Evolutionary conservation across 352 stramenopile species (phyloP).

Genomic region (Phytophthora multivora): DNA sequence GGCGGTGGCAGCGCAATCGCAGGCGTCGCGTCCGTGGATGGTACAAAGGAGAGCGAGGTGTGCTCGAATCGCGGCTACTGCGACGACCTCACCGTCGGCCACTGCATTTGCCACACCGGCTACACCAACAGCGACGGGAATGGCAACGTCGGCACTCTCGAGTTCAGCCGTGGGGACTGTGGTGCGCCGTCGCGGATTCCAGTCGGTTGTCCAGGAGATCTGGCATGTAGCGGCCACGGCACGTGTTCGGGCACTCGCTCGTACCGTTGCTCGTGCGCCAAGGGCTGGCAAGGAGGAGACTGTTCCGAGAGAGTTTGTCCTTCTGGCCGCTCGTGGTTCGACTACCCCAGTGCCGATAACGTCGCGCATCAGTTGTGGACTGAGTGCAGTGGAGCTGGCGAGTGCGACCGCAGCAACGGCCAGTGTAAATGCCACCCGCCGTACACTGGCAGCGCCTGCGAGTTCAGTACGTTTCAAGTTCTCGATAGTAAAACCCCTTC

Average conservation of each 20-base stretch:
- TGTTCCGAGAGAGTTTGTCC: slow-evolving; percentile 78
- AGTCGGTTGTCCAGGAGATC: slow-evolving; percentile 66
- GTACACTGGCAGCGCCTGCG: slow-evolving; percentile 70
- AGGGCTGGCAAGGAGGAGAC: slow-evolving; percentile 77
- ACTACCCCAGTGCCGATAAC: slow-evolving; percentile 60
- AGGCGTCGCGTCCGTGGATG: slow-evolving; percentile 38
- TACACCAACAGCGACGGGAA: slow-evolving; percentile 74
- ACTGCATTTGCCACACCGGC: slow-evolving; percentile 63
- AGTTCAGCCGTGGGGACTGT: slow-evolving; percentile 72
- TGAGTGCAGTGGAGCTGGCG: slow-evolving; percentile 71
- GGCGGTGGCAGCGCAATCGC: slow-evolving; percentile 21
- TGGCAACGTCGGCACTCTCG: slow-evolving; percentile 44
- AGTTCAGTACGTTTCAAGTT: slow-evolving; percentile 54
- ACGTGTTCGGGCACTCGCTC: slow-evolving; percentile 58
- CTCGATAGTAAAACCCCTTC: not conserved
- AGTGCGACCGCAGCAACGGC: slow-evolving; percentile 72
- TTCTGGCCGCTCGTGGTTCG: slow-evolving; percentile 63
- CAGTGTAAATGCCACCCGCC: slow-evolving; percentile 74
- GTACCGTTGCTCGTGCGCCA: slow-evolving; percentile 69
- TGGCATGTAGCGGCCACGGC: slow-evolving; percentile 81
- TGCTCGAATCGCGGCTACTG: slow-evolving; percentile 74
- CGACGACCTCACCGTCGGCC: slow-evolving; percentile 59
- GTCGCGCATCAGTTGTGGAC: slow-evolving; percentile 49
- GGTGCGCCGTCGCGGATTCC: slow-evolving; percentile 60
- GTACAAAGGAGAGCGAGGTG: slow-evolving; percentile 71